These are phyloP conservation scores for Arthrinium puccinioides DNA, from an alignment of 2,329 filamentous ascomycete species.

Conservation along the genomic window DNA sequence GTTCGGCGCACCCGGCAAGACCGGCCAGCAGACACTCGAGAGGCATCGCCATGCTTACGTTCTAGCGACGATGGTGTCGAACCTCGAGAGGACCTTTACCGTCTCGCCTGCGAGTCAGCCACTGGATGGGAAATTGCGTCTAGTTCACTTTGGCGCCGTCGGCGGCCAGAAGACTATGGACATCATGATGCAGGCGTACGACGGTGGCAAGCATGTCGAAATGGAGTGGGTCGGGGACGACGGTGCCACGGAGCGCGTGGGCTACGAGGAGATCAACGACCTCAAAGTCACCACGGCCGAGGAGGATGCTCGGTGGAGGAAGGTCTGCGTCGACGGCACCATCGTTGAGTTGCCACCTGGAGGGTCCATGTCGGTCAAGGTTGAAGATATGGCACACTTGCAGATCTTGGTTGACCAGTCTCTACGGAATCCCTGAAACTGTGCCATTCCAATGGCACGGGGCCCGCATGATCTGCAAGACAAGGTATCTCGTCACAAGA, in stretches of 20 bases:
- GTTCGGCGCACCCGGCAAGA: conserved; percentile 4
- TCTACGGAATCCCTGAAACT: no score
- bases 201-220: conserved; percentile 46
- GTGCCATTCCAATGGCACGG: no score
- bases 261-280: conserved; percentile 64
- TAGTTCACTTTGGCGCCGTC: conserved; percentile 69
- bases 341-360: conserved; percentile 67
- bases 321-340: conserved; percentile 86
- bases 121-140: conserved; percentile 60
- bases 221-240: conserved; percentile 30
- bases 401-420: conserved; percentile 34
- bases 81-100: conserved; percentile 72
- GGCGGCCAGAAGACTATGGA: conserved; percentile 62
- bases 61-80: conserved; percentile 68
- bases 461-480: no score
- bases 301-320: conserved; percentile 66
- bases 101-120: conserved; percentile 70
- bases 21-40: conserved; percentile 15
- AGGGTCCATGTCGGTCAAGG: conserved; percentile 63
- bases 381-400: conserved; percentile 33
- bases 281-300: conserved; percentile 62
- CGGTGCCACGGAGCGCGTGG: conserved; percentile 38
- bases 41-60: conserved; percentile 63
- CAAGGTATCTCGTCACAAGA: no score
- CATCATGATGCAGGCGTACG: conserved; percentile 63